Evolutionary conservation across 2,329 filamentous ascomycete genomes (phyloP), one percentile per base, ranked within the genome.

Genomic region (Bipolaris sorokiniana): DNA sequence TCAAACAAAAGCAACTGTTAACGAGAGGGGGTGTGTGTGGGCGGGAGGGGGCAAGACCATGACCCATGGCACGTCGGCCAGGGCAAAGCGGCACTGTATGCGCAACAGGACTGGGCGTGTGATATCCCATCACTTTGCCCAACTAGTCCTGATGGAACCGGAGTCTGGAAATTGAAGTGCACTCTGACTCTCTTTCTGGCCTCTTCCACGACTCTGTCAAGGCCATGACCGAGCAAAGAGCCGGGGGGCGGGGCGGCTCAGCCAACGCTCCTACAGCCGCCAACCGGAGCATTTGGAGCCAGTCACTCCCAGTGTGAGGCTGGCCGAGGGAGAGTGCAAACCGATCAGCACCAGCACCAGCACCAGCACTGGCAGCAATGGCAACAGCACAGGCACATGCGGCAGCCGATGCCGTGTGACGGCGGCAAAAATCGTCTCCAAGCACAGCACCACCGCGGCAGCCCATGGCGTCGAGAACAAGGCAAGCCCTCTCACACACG

Each of bases 1-100:
- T 70, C 61, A 49, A 64, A 66, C 69, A 74, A 75, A 73, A 74
- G 66, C 68, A 75, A 71, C 63, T 58, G 62, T 54, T 56, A 60
- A 60, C 59, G 58, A 66, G 41, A 7, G 41, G 26, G 41, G 41
- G 22, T n/a, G n/a, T n/a, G 54, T 5, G 38, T 22, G 38, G 38
- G 38, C n/a, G 37, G 37, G 38, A 13, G 18, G 45, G 46, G 46
- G 18, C 5, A 38, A 31, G 49, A 7, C 31, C 40, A 57, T 44
- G 37, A 46, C 49, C 59, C 60, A 59, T 59, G 58, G 42, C 62
- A 66, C 59, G 63, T 63, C 65, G 62, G 61, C 59, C 67, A 66
- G 63, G 63, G 58, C 56, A 41, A 45, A 59, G 56, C 62, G 54
- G 55, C 56, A 57, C 31, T 46, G 41, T 42, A 59, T 62, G 54